Base-by-base conservation (phyloP, 208 protist genomes). In the Leishmania turanica region DNA sequence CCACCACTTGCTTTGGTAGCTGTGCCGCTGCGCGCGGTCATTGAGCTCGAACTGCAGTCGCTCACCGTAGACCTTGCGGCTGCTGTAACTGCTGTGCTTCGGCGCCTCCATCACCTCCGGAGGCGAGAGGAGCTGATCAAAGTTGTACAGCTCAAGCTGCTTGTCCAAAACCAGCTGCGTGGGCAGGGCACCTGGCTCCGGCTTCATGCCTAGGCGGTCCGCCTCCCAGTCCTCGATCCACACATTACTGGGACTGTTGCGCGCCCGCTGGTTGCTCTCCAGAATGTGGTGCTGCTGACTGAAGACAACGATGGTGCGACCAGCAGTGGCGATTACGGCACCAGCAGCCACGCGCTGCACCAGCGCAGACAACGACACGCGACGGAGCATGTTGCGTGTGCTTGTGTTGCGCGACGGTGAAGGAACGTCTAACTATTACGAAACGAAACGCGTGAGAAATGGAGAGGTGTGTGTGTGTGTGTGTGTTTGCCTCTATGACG, bases 211-310 rank as follows among this genome's bases (percentile, higher is more conserved):
- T 34, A 94, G 75, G 24, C 88, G 88, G 37, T 95, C 91, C 49
- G 88, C 88, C 81, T 97, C 92, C 94, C 94, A 97, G 84, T 97
- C 94, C 85, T 97, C 94, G 42, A 97, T 87, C 92, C 94, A 97
- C 74, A 97, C 89, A 78, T 96, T 97, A 84, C 91, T 95, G 49
- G 92, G 92, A 79, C 91, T 95, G 87, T 91, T 93, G 77, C 89
- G 92, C 11, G 90, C 92, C 83, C 95, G 95, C 80, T 97, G 94
- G 82, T 97, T 97, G 79, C 91, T 92, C 84, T 93, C 89, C 49
- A 97, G 88, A 49, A 97, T 90, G 83, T 95, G 92, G 77, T 95
- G 89, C 79, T 97, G 94, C 81, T 97, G 94, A 77, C 91, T 95
- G 79, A 92, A 97, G 19, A 97, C 94, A 56, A 96, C 85, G 45